Evolutionary conservation across 768 basidiomycete genomes (phyloP).

Genomic region (Dacryopinax primogenitus): DNA sequence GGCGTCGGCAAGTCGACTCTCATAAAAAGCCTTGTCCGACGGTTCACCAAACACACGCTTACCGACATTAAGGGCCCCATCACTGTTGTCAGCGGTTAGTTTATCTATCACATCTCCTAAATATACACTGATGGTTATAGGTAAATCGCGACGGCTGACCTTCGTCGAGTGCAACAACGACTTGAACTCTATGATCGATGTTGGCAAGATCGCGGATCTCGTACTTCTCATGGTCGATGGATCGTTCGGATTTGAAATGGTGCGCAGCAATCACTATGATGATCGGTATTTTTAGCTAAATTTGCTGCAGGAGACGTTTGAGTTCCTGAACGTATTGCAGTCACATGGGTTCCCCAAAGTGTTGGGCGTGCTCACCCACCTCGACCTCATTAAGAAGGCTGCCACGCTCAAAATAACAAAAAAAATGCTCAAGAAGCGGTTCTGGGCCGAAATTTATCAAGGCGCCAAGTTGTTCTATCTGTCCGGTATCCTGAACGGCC

Average conservation of each 20-base stretch:
- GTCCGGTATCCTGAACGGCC: slow-evolving; percentile 90
- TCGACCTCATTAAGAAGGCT: slow-evolving; percentile 91
- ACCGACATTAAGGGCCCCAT: slow-evolving; percentile 84
- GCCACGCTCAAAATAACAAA: slow-evolving; percentile 78
- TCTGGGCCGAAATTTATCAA: slow-evolving; percentile 99
- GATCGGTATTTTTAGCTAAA: not conserved
- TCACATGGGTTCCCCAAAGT: slow-evolving; percentile 98
- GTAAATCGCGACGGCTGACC: slow-evolving; percentile 85
- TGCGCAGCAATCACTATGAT: slow-evolving; percentile 28
- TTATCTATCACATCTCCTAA: not conserved
- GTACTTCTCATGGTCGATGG: slow-evolving; percentile 96
- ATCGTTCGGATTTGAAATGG: slow-evolving; percentile 98
- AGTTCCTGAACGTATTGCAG: slow-evolving; percentile 94
- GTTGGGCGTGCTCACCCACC: slow-evolving; percentile 87
- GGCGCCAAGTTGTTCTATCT: slow-evolving; percentile 98
- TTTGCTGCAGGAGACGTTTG: slow-evolving; percentile 79
- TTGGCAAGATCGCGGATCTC: slow-evolving; percentile 91
- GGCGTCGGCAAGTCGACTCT: slow-evolving; percentile 96
- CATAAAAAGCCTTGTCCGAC: slow-evolving; percentile 75
- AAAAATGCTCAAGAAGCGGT: slow-evolving; percentile 89
- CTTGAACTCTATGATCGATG: slow-evolving; percentile 95
- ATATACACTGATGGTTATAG: slow-evolving; percentile 11
- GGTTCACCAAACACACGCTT: slow-evolving; percentile 88
- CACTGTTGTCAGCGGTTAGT: slow-evolving; percentile 65
- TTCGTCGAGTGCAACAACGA: slow-evolving; percentile 97